These are phyloP conservation scores for Aspergillus niger DNA, from an alignment of 2,329 filamentous ascomycete species.

Conservation along the genomic window DNA sequence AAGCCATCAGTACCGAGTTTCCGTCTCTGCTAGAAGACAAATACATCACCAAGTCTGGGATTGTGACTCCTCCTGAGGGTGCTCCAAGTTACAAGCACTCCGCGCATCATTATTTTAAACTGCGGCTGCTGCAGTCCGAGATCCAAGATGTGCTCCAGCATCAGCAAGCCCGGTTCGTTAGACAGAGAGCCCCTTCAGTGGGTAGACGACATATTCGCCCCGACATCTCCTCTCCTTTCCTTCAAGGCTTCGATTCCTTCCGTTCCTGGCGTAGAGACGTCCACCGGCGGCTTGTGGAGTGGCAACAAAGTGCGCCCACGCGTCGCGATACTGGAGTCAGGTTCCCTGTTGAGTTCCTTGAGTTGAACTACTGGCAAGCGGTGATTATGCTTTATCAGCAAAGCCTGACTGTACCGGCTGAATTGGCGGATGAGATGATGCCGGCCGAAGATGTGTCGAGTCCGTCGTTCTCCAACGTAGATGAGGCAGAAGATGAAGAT, in stretches of 20 bases:
- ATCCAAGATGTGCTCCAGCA: slow-evolving; percentile 92
- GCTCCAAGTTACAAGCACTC: slow-evolving; percentile 86
- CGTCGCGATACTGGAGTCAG: slow-evolving; percentile 79
- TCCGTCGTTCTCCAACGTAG: slow-evolving; percentile 50
- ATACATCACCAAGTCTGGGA: slow-evolving; percentile 79
- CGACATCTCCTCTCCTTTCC: slow-evolving; percentile 78
- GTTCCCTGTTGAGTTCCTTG: slow-evolving; percentile 86
- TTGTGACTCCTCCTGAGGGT: slow-evolving; percentile 62
- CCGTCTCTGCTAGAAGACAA: slow-evolving; percentile 85
- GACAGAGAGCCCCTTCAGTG: slow-evolving; percentile 64
- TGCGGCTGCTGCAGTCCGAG: slow-evolving; percentile 87
- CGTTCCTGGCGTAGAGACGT: slow-evolving; percentile 86
- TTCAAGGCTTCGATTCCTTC: slow-evolving; percentile 81
- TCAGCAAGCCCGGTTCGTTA: slow-evolving; percentile 80
- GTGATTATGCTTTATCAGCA: slow-evolving; percentile 95
- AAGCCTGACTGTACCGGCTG: slow-evolving; percentile 79
- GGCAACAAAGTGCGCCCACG: slow-evolving; percentile 80
- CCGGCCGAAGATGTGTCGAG: slow-evolving; percentile 61
- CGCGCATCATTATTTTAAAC: slow-evolving; percentile 86
- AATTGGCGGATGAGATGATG: slow-evolving; percentile 76
- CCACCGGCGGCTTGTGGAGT: slow-evolving; percentile 77
- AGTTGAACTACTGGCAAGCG: slow-evolving; percentile 97
- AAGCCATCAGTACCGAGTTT: slow-evolving; percentile 93
- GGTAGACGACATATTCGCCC: slow-evolving; percentile 75
- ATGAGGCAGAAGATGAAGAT: slow-evolving; percentile 72